phyloP scores from a whole-genome alignment of 345 rosid species.

The Balakata baccata region DNA sequence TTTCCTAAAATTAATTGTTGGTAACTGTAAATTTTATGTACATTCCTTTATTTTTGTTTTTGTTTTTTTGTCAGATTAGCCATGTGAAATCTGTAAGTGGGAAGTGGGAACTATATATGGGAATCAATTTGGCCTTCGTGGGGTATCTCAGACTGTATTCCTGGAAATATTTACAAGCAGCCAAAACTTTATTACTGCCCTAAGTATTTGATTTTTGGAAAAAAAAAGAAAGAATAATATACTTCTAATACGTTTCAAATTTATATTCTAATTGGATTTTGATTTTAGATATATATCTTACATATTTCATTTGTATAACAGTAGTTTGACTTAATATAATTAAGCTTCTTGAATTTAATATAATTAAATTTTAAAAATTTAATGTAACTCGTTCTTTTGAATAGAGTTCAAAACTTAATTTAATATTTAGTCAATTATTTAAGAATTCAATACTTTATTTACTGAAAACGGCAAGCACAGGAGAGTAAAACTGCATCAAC shows the following conservation, averaged over 20 bases:
- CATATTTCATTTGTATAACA: no score
- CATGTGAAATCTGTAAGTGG: slow-evolving; percentile 17
- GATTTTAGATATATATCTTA: neutral
- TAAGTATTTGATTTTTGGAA: neutral
- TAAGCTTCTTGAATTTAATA: no score
- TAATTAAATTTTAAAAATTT: no score
- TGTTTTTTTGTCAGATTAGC: neutral
- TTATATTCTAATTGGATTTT: neutral
- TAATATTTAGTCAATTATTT: no score
- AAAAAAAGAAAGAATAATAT: neutral
- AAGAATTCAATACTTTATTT: no score
- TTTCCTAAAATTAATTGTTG: no score
- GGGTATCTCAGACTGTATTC: slow-evolving; percentile 10
- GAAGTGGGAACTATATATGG: slow-evolving; percentile 14
- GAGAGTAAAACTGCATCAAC: no score
- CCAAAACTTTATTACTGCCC: neutral
- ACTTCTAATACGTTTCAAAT: neutral
- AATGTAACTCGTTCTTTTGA: no score
- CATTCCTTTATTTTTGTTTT: neutral
- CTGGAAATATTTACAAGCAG: slow-evolving; percentile 4
- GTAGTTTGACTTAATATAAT: no score
- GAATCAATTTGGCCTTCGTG: slow-evolving; percentile 15
- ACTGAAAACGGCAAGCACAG: no score
- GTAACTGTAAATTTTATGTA: neutral
- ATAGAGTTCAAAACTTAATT: no score